Base-by-base conservation (phyloP, 768 basidiomycete genomes). In the Rhizopogon roseolus region DNA sequence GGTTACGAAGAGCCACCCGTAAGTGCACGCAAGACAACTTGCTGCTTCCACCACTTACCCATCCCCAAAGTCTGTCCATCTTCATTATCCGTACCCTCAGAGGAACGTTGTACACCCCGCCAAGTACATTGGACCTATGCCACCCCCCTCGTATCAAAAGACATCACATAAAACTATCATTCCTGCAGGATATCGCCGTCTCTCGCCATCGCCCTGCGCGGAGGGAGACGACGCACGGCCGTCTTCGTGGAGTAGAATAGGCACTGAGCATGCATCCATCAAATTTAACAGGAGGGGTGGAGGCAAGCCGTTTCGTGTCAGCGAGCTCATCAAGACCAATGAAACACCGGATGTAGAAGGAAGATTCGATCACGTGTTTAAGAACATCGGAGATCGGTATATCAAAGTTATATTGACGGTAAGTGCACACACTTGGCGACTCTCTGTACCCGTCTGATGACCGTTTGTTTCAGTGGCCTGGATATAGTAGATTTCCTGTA, bases 391-490 rank as follows among this genome's bases (percentile, higher is more conserved):
- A 38, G 67, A 65, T 22, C 58, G 73, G 14, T 63, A 66, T 53
- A 59, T 74, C n/a, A 73, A 66, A 56, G 38, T 77, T 49, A 63
- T 64, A 54, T 54, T 76, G 32, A 55, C 66, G 37, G 77, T 78
- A 56, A 45, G 68, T 46, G 3, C 19, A 7, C 1, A 16, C 1
- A 49, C 13, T 39, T 16, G 44, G 22, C 37, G n/a, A 5, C 44
- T 6, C 22, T 5, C 32, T 4, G 27, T 42, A 4, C 19, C 28
- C 34, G 59, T 22, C 58, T 34, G 58, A 54, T 38, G 16, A 6
- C 10, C 6, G 4, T 6, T 19, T 14, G 22, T 14, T 48, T 45
- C 53, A 79, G 79, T 80, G 78, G 79, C 77, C 79, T 6, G 79
- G 79, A 1, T 80, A 80, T 62, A 65, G 66, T 19, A 48, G 56